Percentiles rank a stretch among this genome's conserved stretches.
Conservation (phyloP, 2,329 filamentous ascomycete genomes). For the Aspergillus chevalieri region DNA sequence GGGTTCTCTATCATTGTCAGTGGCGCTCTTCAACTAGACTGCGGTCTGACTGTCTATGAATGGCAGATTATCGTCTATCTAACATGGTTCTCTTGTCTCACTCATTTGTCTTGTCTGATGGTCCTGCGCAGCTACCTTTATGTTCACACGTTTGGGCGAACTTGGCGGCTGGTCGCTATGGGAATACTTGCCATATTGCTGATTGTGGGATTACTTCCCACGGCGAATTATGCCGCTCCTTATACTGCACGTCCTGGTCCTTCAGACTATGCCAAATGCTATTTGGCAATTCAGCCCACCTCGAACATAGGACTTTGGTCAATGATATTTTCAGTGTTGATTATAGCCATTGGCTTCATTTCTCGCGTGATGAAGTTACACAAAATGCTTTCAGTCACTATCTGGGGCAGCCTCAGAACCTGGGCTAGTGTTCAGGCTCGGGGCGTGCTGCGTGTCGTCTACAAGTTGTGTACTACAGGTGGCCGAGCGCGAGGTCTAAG, state of each 20-base stretch:
- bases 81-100: not conserved
- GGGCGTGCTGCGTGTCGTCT: not conserved
- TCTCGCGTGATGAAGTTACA: not conserved
- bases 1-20: slow-evolving; percentile 6
- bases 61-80: slow-evolving; percentile 11
- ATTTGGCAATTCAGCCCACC: not conserved
- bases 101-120: not conserved
- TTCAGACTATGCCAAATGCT: not conserved
- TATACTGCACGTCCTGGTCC: not conserved
- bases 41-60: slow-evolving; percentile 1
- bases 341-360: slow-evolving; percentile 11
- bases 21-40: slow-evolving; percentile 1
- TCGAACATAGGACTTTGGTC: not conserved
- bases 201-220: not conserved
- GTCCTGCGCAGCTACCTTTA: not conserved
- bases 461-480: not conserved
- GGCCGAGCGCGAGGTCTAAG: not conserved
- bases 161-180: not conserved
- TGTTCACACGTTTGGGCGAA: not conserved
- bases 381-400: not conserved
- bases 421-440: not conserved
- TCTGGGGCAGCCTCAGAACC: not conserved
- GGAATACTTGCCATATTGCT: not conserved
- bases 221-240: not conserved
- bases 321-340: not conserved